These are phyloP conservation scores for Candida taoyuanica DNA, from an alignment of 805 yeast species.

Conservation along the genomic window DNA sequence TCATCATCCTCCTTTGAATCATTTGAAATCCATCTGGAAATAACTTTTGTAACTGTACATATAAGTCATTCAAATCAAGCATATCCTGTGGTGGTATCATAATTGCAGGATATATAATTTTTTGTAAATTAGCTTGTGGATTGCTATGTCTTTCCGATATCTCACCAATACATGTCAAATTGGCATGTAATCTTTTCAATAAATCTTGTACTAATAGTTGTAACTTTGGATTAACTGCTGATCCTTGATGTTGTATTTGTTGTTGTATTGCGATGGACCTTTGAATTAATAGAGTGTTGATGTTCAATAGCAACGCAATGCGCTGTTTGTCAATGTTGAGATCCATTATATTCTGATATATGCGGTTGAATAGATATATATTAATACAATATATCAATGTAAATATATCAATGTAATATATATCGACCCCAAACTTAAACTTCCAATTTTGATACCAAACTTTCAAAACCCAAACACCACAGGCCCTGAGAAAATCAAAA, in stretches of 20 bases:
- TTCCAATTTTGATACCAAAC: no score
- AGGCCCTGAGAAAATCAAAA: no score
- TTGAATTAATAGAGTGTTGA: constrained; percentile 25
- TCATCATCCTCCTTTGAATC: constrained; percentile 18
- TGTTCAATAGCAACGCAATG: constrained; percentile 20
- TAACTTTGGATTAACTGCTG: constrained; percentile 15
- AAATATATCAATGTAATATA: no score
- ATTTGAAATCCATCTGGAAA: constrained; percentile 27
- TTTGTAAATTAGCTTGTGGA: constrained; percentile 6
- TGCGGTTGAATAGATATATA: no score
- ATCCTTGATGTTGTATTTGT: constrained; percentile 19
- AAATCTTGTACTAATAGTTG: constrained; percentile 22
- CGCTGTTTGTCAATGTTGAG: constrained; percentile 23
- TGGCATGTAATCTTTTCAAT: constrained; percentile 26
- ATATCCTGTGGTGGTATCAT: constrained; percentile 26
- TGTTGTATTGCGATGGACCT: constrained; percentile 24
- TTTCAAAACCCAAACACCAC: no score
- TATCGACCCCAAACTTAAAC: no score
- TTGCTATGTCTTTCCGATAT: constrained; percentile 23
- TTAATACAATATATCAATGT: no score
- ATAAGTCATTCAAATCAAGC: constrained; percentile 23
- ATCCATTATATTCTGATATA: constrained; percentile 21
- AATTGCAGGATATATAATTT: constrained; percentile 22
- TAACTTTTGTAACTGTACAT: constrained; percentile 21
- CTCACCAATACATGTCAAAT: constrained; percentile 28